Base-by-base conservation (phyloP, 2,329 filamentous ascomycete genomes). In the Fusarium zealandicum region DNA sequence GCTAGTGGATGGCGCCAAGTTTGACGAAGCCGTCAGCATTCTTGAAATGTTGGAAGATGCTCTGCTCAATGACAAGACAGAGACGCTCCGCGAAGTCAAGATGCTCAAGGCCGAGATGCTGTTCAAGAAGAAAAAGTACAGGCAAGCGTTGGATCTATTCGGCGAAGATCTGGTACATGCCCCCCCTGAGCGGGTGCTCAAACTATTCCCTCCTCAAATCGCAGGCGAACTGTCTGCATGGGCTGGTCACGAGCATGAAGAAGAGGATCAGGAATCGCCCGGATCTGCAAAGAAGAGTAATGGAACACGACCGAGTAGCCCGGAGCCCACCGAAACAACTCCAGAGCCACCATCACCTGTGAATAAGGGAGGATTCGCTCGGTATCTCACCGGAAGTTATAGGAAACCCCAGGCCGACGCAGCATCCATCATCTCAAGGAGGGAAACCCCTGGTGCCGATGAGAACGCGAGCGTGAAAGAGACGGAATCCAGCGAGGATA, bases 1-100 rank as follows among this genome's bases (percentile, higher is more conserved):
- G 61, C 81, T 99, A 20, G 86, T 96, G 1, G 82, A 87, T 16
- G 84, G 83, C 54, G 85, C 82, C 9, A 83, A 85, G 55, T 90
- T 93, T 48, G 93, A 99, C 66, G 96, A 99, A 74, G 93, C 93
- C 0, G 89, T 98, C 58, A 97, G 92, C 68, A 78, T 99, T 8
- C 78, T 98, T 6, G 82, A 84, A 41, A 92, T 97, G 86, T 83
- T 99, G 1, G 95, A 99, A 74, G 93, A 96, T 73, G 96, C 93
- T 0, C 77, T 99, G 17, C 79, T 99, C 17, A 84, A 86, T 39
- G 86, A 96, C 73, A 99, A 99, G 74, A 80, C 82, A 8, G 87
- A 89, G 42, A 88, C 90, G 9, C 80, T 96, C 54, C 85, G 93
- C 22, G 89, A 96, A 65, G 87, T 96, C 65, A 96, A 93, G 76